Evolutionary conservation across 1,139 yeast species (phyloP), one percentile per base, ranked within the genome.

Genomic region (Candida sp.): DNA sequence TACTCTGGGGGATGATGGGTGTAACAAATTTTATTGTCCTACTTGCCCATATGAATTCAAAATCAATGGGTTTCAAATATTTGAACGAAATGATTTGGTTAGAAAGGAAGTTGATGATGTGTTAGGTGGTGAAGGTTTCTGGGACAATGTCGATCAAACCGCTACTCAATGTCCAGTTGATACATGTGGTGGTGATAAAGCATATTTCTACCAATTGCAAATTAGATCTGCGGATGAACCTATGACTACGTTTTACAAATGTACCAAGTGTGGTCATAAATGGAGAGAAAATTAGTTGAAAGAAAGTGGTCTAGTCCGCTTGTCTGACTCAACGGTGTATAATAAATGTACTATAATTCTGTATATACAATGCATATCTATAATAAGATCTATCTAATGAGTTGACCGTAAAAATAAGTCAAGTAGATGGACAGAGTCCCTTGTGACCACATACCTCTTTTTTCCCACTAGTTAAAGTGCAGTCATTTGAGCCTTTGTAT

Each of bases 61-160:
- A 39, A 88, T 93, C 43, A 77, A 77, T 38, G 96, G 93, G 9
- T 74, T 87, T 44, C 91, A 85, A 57, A 82, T 93, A 68, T 93
- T 73, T 63, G 97, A 91, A 61, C 75, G 97, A 47, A 89, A 87
- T 60, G 77, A 77, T 47, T 75, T 93, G 58, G 86, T 87, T 33
- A 75, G 96, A 60, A 93, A 93, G 59, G 87, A 89, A 54, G 95
- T 93, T 3, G 99, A 93, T 64, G 99, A 93, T 68, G 97, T 93
- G 8, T 75, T 93, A 23, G 99, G 99, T 47, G 97, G 97, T 35
- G 95, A 84, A 52, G 98, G 97, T 23, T 95, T 98, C 3, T 93
- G 99, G 99, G 99, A 93, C 62, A 91, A 93, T 60, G 99, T 95
- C 27, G 99, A 95, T 60, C 93, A 86, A 57, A 86, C 93, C 0